These are phyloP conservation scores for Prunus davidiana DNA, from an alignment of 306 rosid species.

Conservation along the genomic window DNA sequence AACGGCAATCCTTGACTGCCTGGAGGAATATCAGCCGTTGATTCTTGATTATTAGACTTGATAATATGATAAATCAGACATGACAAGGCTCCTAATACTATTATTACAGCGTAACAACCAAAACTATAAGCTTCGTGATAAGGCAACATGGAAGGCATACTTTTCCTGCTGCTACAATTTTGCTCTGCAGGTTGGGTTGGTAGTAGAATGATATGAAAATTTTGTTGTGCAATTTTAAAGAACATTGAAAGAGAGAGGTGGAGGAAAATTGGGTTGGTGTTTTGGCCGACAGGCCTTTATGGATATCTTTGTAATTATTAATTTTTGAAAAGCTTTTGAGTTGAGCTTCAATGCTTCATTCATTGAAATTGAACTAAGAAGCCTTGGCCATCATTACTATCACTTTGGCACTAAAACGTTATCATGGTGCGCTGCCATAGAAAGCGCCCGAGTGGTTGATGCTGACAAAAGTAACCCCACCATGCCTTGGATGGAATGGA, in stretches of 20 bases:
- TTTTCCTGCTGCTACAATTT: not conserved
- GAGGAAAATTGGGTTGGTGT: not conserved
- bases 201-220: no score
- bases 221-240: no score
- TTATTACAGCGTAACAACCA: conserved; percentile 16
- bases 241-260: not conserved
- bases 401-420: not conserved
- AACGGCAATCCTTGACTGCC: conserved; percentile 68
- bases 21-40: conserved; percentile 38
- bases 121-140: conserved; percentile 5
- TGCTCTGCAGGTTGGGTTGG: no score
- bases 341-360: not conserved
- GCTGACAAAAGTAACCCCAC: no score
- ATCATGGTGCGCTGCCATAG: not conserved
- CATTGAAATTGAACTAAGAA: no score
- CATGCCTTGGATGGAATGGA: no score
- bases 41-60: conserved; percentile 20
- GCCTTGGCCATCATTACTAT: no score
- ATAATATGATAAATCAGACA: conserved; percentile 17
- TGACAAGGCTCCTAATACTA: conserved; percentile 14
- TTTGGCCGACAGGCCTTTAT: not conserved
- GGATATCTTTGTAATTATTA: not conserved
- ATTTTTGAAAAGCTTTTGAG: not conserved
- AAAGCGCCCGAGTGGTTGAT: no score
- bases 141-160: conserved; percentile 40